A percentile compares a stretch with the other conserved stretches of the same genome.
phyloP scores from a whole-genome alignment of 768 basidiomycete species.

The Russula abietina region DNA sequence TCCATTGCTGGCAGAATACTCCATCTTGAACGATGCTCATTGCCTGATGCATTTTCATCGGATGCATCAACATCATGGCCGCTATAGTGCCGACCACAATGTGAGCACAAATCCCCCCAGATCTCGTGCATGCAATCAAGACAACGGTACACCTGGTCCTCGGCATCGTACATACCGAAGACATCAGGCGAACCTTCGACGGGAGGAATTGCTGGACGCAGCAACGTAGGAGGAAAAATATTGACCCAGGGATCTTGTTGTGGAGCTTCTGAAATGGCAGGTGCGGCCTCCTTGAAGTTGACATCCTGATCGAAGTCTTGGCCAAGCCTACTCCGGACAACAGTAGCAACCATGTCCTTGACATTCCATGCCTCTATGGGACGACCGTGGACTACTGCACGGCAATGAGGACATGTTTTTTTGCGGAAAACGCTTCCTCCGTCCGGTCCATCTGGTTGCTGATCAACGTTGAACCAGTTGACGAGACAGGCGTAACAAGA shows the following conservation, averaged over 20 bases:
- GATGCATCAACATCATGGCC: constrained; percentile 38
- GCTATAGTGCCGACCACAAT: constrained; percentile 54
- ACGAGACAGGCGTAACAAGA: constrained; percentile 68
- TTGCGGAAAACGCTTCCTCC: constrained; percentile 26
- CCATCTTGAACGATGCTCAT: constrained; percentile 30
- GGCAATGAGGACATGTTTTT: constrained; percentile 44
- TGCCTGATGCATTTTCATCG: constrained; percentile 21
- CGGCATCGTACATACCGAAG: constrained; percentile 62
- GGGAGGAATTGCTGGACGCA: constrained; percentile 25
- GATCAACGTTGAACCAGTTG: constrained; percentile 59
- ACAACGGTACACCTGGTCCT: constrained; percentile 78
- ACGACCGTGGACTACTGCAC: constrained; percentile 38
- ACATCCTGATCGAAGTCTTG: constrained; percentile 19
- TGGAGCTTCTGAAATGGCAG: constrained; percentile 27
- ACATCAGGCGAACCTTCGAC: constrained; percentile 29
- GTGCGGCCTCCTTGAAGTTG: constrained; percentile 26
- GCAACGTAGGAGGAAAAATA: constrained; percentile 42
- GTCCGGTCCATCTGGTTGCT: constrained; percentile 4
- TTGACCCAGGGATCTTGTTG: constrained; percentile 59
- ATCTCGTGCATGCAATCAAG: constrained; percentile 75
- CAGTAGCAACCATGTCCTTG: constrained; percentile 40
- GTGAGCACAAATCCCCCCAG: constrained; percentile 57
- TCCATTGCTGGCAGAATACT: constrained; percentile 17
- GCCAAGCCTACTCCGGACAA: constrained; percentile 51
- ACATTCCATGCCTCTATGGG: constrained; percentile 46